These are phyloP conservation scores for Leccinum incarnatum DNA, from an alignment of 768 basidiomycete species.

Conservation along the genomic window DNA sequence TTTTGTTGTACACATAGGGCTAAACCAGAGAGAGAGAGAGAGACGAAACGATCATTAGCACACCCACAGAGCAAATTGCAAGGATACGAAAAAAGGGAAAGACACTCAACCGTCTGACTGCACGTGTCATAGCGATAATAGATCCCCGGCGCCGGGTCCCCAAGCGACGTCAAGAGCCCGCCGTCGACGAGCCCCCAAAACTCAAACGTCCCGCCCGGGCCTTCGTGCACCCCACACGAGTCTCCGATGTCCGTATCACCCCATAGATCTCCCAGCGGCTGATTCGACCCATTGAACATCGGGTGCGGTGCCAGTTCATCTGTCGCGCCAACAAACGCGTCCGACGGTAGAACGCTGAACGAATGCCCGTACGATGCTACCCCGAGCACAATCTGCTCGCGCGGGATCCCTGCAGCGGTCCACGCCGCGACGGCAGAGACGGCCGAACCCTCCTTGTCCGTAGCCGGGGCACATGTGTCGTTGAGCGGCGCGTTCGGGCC, in stretches of 20 bases:
- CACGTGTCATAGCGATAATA: slow-evolving; percentile 55
- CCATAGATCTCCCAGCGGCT: slow-evolving; percentile 56
- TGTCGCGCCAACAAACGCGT: slow-evolving; percentile 38
- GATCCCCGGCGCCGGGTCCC: slow-evolving; percentile 40
- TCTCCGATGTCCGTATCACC: slow-evolving; percentile 47
- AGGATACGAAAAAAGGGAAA: background rate
- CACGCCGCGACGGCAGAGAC: slow-evolving; percentile 68
- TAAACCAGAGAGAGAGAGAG: slow-evolving; percentile 23
- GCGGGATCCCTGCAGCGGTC: slow-evolving; percentile 74
- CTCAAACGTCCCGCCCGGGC: slow-evolving; percentile 51
- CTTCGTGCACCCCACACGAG: slow-evolving; percentile 49
- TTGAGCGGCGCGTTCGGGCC: slow-evolving; percentile 83
- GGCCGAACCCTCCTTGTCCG: slow-evolving; percentile 69
- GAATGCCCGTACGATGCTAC: slow-evolving; percentile 83
- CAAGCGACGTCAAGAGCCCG: slow-evolving; percentile 46
- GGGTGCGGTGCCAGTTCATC: slow-evolving; percentile 47
- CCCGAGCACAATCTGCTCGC: slow-evolving; percentile 68
- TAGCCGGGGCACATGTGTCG: slow-evolving; percentile 64
- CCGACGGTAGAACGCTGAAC: slow-evolving; percentile 35
- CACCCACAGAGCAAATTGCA: background rate
- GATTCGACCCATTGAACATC: slow-evolving; percentile 41
- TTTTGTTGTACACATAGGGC: slow-evolving; percentile 63
- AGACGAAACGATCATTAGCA: background rate
- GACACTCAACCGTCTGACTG: slow-evolving; percentile 61
- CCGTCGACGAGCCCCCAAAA: slow-evolving; percentile 61